Evolutionary conservation across 129 eudicot species (phyloP), one percentile per base, ranked within the genome.

Genomic region (Logfia minima): DNA sequence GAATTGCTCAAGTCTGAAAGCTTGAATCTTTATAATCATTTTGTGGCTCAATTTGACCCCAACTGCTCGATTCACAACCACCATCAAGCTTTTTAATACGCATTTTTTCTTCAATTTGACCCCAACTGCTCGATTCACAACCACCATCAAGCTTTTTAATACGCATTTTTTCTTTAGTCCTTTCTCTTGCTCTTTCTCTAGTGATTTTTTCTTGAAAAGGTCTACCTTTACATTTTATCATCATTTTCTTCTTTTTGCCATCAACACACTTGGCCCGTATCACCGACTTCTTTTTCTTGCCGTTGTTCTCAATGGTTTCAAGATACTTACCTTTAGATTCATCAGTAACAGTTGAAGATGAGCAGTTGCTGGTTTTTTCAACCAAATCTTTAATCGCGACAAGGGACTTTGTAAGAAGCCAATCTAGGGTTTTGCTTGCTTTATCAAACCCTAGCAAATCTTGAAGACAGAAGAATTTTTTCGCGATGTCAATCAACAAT

Each of bases 361-460:
- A 23, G 52, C 23, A 16, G 7, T 68, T 63, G 11, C 68, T 79
- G 6, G 66, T 48, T 79, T 79, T 74, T 65, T 72, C 73, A 3
- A 79, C 77, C 6, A 89, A 81, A 31, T 92, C 96, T 7, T 87
- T 73, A 45, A 92, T 92, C 31, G 91, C 90, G 0, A 80, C 21
- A 61, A 71, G 76, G 4, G 96, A 87, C 23, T 90, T 86, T 13
- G 82, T 72, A 3, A 92, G 77, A 14, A 92, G 85, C 98, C 98
- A 92, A 56, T 85, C 96, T 10, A 90, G 93, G 85, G 98, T 92
- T 73, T 86, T 85, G 80, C 96, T 90, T 3, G 96, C 89, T 70
- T 88, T 92, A 58, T 92, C 93, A 66, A 86, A 92, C 45, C 96
- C 91, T 31, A 92, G 79, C 79, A 80, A 70, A 48, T 92, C 98